Conservation (phyloP, 345 rosid species). For the Salix viminalis region DNA sequence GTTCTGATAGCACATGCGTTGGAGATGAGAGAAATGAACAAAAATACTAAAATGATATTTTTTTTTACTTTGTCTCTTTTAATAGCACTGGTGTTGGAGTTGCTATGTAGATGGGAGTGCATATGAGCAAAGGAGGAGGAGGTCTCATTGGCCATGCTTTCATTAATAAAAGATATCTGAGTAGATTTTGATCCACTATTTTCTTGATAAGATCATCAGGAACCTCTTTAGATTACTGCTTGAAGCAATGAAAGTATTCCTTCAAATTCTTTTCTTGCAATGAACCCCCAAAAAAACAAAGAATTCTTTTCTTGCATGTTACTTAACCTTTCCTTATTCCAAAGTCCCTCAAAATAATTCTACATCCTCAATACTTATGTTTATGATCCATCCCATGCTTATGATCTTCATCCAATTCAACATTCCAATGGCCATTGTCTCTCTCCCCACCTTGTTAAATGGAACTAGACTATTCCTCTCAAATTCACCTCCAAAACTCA, state of each 20-base stretch:
- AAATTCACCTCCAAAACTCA: constrained; percentile 1
- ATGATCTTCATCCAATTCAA: not conserved
- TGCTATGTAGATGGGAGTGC: not conserved
- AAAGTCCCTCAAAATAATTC: not conserved
- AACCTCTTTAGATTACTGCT: not conserved
- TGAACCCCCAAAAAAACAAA: not conserved
- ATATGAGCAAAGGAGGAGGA: not conserved
- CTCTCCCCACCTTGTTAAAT: constrained; percentile 1
- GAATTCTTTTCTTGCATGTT: not conserved
- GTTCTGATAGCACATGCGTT: no score
- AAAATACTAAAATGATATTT: no score
- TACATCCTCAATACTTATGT: not conserved
- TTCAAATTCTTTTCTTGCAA: not conserved
- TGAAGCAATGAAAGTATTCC: not conserved
- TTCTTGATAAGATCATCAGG: not conserved
- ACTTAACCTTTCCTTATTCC: not conserved
- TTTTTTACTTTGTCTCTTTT: no score
- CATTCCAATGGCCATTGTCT: constrained; percentile 6
- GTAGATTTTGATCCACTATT: not conserved
- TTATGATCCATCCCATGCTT: not conserved
- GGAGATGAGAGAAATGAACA: no score
- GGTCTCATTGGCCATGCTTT: not conserved
- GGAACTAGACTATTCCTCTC: not conserved
- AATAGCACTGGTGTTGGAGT: no score
- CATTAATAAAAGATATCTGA: not conserved